Evolutionary conservation across 805 yeast genomes (phyloP).

Genomic region (Hanseniaspora clermontiae): DNA sequence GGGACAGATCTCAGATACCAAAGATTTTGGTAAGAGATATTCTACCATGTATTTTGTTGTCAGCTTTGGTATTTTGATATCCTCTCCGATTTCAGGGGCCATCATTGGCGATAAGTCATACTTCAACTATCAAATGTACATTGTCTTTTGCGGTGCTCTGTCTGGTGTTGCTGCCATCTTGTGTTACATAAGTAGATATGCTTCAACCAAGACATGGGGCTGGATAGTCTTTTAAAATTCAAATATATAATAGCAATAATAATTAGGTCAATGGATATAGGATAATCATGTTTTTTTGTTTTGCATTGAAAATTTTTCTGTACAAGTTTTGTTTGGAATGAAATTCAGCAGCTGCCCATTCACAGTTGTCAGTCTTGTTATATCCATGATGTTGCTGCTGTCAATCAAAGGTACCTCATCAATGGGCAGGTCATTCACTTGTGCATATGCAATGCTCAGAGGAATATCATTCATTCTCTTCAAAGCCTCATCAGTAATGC

Average conservation of each 20-base stretch:
- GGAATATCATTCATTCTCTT: slow-evolving; percentile 21
- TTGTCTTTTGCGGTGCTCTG: slow-evolving; percentile 30
- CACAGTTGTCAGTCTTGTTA: not conserved
- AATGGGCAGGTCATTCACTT: slow-evolving; percentile 17
- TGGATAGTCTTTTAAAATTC: slow-evolving; percentile 10
- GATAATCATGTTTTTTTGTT: not conserved
- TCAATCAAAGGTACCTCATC: not conserved
- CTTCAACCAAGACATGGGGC: slow-evolving; percentile 22
- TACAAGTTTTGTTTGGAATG: slow-evolving; percentile 4
- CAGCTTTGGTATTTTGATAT: slow-evolving; percentile 34
- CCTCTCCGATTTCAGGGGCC: slow-evolving; percentile 36
- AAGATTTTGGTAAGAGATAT: slow-evolving; percentile 38
- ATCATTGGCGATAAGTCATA: slow-evolving; percentile 29
- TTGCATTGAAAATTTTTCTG: not conserved
- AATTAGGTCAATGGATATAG: too few species aligned
- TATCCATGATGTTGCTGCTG: not conserved
- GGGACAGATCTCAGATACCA: slow-evolving; percentile 40
- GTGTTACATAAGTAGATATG: slow-evolving; percentile 35
- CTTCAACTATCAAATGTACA: slow-evolving; percentile 29
- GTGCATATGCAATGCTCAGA: slow-evolving; percentile 24
- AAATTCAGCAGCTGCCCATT: slow-evolving; percentile 2
- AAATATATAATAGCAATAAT: not conserved
- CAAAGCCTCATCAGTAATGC: slow-evolving; percentile 24
- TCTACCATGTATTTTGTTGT: slow-evolving; percentile 43
- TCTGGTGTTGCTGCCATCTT: slow-evolving; percentile 30